Percentiles rank a stretch among this genome's conserved stretches.
phyloP scores from a whole-genome alignment of 2,329 filamentous ascomycete species.

The Tolypocladium pustulatum region DNA sequence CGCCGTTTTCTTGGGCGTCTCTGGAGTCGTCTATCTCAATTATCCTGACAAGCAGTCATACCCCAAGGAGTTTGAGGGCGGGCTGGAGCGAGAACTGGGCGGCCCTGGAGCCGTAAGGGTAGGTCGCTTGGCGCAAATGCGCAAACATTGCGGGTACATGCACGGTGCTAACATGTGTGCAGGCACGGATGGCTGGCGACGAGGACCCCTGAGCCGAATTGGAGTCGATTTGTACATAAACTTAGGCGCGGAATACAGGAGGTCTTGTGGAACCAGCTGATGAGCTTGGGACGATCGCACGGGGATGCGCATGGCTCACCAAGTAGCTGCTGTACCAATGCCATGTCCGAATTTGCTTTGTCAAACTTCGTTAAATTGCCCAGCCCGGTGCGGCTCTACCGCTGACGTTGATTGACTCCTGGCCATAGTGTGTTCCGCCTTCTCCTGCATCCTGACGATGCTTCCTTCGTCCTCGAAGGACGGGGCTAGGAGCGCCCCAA shows the following conservation, averaged over 20 bases:
- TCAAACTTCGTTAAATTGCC: too few species aligned
- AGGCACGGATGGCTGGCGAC: slow-evolving; percentile 47
- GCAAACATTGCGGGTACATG: neutral
- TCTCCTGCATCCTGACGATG: neutral
- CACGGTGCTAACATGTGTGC: slow-evolving; percentile 7
- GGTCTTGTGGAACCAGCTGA: neutral
- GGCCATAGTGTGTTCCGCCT: neutral
- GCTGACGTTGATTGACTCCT: neutral
- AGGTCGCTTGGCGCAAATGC: slow-evolving; percentile 24
- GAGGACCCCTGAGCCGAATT: slow-evolving; percentile 32
- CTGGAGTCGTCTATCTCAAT: slow-evolving; percentile 54
- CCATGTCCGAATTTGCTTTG: neutral
- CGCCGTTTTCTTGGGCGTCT: slow-evolving; percentile 49
- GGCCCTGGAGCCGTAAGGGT: slow-evolving; percentile 57
- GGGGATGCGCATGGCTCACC: neutral
- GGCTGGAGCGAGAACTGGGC: slow-evolving; percentile 65
- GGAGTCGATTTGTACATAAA: slow-evolving; percentile 23
- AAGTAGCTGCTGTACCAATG: neutral
- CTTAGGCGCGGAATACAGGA: slow-evolving; percentile 2
- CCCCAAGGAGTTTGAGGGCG: slow-evolving; percentile 62
- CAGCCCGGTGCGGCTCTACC: neutral
- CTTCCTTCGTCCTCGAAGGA: neutral
- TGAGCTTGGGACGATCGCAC: neutral
- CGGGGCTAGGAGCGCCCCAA: neutral
- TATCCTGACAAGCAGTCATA: slow-evolving; percentile 64